phyloP scores from a whole-genome alignment of 441 rosid species.

The Mallotus repandus region DNA sequence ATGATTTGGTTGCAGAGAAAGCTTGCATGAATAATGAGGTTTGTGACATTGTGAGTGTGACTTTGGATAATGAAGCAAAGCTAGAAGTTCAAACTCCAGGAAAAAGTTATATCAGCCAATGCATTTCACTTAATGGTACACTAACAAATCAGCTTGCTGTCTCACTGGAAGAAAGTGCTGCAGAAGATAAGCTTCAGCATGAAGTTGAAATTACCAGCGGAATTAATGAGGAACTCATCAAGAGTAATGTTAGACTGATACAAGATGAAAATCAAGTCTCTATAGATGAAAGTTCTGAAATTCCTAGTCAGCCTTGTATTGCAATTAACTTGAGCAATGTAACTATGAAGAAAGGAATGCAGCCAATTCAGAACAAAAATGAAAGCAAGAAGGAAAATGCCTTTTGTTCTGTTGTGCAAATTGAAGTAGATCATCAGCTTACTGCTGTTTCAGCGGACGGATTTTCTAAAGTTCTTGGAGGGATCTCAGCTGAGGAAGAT shows the following conservation, averaged over 20 bases:
- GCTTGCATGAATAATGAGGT: not conserved
- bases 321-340: constrained; percentile 23
- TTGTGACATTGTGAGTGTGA: not conserved
- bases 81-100: constrained; percentile 30
- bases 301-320: constrained; percentile 18
- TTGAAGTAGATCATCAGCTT: constrained; percentile 32
- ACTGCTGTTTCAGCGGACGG: constrained; percentile 22
- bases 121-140: constrained; percentile 15
- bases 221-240: constrained; percentile 21
- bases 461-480: constrained; percentile 19
- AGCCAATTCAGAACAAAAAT: constrained; percentile 14
- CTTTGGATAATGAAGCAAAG: constrained; percentile 19
- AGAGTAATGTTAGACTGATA: constrained; percentile 12
- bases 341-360: constrained; percentile 13
- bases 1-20: constrained; percentile 4
- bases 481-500: constrained; percentile 32
- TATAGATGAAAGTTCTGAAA: constrained; percentile 24
- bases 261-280: constrained; percentile 12
- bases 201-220: constrained; percentile 27
- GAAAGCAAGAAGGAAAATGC: constrained; percentile 29
- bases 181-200: constrained; percentile 34
- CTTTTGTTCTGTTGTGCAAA: constrained; percentile 22
- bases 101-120: constrained; percentile 19
- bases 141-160: constrained; percentile 25
- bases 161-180: constrained; percentile 29